Evolutionary conservation across 768 basidiomycete species (phyloP).

Genomic region (Kwoniella bestiolae): DNA sequence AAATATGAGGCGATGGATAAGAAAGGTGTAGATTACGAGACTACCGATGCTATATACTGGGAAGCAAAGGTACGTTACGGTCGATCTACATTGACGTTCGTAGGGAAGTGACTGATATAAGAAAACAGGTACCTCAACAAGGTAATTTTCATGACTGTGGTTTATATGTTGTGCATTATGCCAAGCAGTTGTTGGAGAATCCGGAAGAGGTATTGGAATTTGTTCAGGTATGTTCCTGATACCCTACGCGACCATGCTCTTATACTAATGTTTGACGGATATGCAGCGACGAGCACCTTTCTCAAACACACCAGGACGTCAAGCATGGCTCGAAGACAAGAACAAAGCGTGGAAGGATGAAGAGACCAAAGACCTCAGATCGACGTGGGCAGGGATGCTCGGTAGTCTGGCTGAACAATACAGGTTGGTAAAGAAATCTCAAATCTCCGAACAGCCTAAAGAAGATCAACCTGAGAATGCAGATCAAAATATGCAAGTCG

Average conservation of each 20-base stretch:
- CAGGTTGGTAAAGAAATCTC: background rate
- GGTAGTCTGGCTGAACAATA: conserved; percentile 1
- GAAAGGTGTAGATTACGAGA: conserved; percentile 57
- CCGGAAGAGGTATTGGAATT: conserved; percentile 63
- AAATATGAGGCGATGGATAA: conserved; percentile 78
- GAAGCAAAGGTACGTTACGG: conserved; percentile 63
- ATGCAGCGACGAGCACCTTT: conserved; percentile 9
- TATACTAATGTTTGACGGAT: too few relatives aligned
- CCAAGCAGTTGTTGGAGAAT: conserved; percentile 71
- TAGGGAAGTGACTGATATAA: background rate
- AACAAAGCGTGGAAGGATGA: conserved; percentile 5
- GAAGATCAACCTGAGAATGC: background rate
- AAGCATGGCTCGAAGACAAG: conserved; percentile 10
- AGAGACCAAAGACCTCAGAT: conserved; percentile 13
- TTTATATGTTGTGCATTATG: conserved; percentile 85
- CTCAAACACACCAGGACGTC: background rate
- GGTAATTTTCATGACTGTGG: conserved; percentile 93
- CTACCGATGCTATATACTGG: conserved; percentile 61
- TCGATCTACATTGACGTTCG: background rate
- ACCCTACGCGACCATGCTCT: background rate
- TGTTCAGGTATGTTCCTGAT: conserved; percentile 57
- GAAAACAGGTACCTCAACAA: conserved; percentile 78
- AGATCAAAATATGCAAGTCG: background rate
- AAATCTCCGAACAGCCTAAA: background rate
- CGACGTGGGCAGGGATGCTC: conserved; percentile 19